These are phyloP conservation scores for Acanthamoeba healyi DNA, from an alignment of 208 protist genomes.

Conservation along the genomic window DNA sequence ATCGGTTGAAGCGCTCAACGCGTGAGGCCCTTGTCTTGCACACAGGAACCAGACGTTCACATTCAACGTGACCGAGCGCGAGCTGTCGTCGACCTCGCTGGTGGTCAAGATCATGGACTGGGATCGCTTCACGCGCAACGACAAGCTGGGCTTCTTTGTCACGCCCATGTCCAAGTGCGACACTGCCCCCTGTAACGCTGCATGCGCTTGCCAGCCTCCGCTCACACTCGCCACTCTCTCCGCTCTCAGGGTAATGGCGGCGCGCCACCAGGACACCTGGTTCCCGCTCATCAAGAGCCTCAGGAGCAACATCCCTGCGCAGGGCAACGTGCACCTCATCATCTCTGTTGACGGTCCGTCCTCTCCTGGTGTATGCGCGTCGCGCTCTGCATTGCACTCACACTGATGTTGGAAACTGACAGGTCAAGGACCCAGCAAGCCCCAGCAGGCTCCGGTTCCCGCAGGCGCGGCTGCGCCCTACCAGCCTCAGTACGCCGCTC, in stretches of 20 bases:
- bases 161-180: background rate
- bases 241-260: background rate
- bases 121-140: conserved; percentile 17
- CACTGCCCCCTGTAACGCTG: too few species aligned
- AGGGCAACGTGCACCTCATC: conserved; percentile 20
- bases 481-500: background rate
- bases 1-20: background rate
- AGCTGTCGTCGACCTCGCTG: background rate
- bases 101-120: conserved; percentile 22
- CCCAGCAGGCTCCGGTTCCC: background rate
- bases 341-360: conserved; percentile 8
- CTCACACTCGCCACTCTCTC: background rate
- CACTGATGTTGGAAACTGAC: background rate
- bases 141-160: conserved; percentile 29
- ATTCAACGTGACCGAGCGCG: background rate
- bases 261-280: background rate
- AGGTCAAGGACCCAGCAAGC: background rate
- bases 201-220: background rate
- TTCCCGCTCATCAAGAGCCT: background rate
- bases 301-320: background rate
- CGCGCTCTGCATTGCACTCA: background rate
- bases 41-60: conserved; percentile 22
- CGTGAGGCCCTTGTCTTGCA: background rate
- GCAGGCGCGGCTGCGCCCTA: background rate
- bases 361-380: too few species aligned